Evolutionary conservation across 2,329 filamentous ascomycete species (phyloP).

Genomic region (Thielaviopsis punctulata): DNA sequence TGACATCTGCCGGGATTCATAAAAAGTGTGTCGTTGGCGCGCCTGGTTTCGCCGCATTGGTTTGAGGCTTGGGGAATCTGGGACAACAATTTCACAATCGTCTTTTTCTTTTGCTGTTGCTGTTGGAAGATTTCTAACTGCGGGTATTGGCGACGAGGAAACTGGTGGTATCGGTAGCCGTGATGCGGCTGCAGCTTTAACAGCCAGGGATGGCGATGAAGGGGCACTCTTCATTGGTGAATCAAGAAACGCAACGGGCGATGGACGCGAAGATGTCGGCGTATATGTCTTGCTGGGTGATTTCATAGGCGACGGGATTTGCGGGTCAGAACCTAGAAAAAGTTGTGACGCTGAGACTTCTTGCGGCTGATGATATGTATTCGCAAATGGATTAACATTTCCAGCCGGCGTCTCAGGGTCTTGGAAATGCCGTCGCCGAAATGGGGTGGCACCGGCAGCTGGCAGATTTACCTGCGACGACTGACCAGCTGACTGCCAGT

Average conservation of each 20-base stretch:
- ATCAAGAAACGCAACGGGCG: slow-evolving; percentile 29
- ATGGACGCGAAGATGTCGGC: slow-evolving; percentile 41
- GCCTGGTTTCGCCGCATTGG: not conserved
- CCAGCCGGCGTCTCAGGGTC: slow-evolving; percentile 33
- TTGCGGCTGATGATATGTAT: slow-evolving; percentile 1
- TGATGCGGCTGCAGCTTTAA: not conserved
- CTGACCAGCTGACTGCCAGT: slow-evolving; percentile 20
- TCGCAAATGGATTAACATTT: slow-evolving; percentile 29
- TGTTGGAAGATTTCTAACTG: not conserved
- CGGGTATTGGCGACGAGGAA: not conserved
- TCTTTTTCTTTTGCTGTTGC: not conserved
- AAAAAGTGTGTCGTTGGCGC: slow-evolving; percentile 2
- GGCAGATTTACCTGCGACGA: slow-evolving; percentile 20
- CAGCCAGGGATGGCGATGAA: not conserved
- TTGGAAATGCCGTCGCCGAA: slow-evolving; percentile 13
- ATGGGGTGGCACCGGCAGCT: slow-evolving; percentile 17
- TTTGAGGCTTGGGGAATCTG: not conserved
- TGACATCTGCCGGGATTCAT: not conserved
- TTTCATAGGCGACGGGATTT: slow-evolving; percentile 29
- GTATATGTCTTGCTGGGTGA: slow-evolving; percentile 26
- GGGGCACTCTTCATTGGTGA: slow-evolving; percentile 24
- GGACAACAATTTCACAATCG: not conserved
- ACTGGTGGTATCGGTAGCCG: not conserved
- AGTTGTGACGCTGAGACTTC: slow-evolving; percentile 26
- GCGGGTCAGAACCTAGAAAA: slow-evolving; percentile 31